A percentile compares a stretch with the other conserved stretches of the same genome.
Evolutionary conservation across 148 eudicot genomes (phyloP).

Genomic region (Cornus kousa): DNA sequence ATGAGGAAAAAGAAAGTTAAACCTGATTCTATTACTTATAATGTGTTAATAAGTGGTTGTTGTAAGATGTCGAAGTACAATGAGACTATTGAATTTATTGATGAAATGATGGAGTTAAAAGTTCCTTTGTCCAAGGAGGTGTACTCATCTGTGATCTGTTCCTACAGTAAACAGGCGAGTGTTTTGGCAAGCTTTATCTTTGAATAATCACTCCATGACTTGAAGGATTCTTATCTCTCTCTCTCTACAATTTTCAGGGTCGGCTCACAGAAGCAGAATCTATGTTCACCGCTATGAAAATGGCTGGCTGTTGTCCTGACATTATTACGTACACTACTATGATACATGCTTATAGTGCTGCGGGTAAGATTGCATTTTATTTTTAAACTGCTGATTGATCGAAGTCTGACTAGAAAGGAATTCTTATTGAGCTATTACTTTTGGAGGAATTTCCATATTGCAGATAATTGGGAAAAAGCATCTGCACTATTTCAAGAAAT

Average conservation of each 20-base stretch:
- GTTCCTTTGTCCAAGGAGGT: slow-evolving; percentile 77
- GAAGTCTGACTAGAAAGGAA: not conserved
- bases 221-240: slow-evolving; percentile 17
- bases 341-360: slow-evolving; percentile 69
- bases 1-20: slow-evolving; percentile 69
- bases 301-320: slow-evolving; percentile 65
- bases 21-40: slow-evolving; percentile 80
- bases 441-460: slow-evolving; percentile 11
- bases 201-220: slow-evolving; percentile 7
- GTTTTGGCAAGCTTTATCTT: slow-evolving; percentile 10
- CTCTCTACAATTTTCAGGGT: slow-evolving; percentile 45
- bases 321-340: slow-evolving; percentile 76
- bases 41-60: slow-evolving; percentile 78
- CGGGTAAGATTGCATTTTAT: slow-evolving; percentile 42
- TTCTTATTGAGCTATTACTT: not conserved
- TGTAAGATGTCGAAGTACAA: slow-evolving; percentile 81
- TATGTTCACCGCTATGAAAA: slow-evolving; percentile 62
- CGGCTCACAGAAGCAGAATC: slow-evolving; percentile 69
- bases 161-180: slow-evolving; percentile 87
- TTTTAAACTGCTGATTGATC: slow-evolving; percentile 1
- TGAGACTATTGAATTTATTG: slow-evolving; percentile 67
- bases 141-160: slow-evolving; percentile 83
- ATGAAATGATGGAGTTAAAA: slow-evolving; percentile 59
- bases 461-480: slow-evolving; percentile 78
- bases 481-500: slow-evolving; percentile 66